Conservation (phyloP, 768 basidiomycete genomes). For the Daedalea quercina region DNA sequence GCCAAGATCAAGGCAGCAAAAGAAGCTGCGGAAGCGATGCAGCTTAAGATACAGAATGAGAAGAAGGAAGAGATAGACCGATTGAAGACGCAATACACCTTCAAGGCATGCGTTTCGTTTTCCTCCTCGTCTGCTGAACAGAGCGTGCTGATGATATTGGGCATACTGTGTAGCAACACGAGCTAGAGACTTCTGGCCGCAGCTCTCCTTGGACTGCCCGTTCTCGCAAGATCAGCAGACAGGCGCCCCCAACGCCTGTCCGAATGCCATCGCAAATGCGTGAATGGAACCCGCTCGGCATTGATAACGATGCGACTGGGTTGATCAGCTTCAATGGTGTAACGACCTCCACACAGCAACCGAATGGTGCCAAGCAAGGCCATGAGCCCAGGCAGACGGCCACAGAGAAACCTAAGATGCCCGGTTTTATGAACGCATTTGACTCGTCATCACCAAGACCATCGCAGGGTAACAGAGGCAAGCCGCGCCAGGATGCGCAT, state of each 20-base stretch:
- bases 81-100: constrained; percentile 58
- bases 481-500: constrained; percentile 6
- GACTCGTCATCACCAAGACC: constrained; percentile 4
- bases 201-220: constrained; percentile 42
- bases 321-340: constrained; percentile 22
- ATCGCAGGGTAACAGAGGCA: constrained; percentile 14
- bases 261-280: constrained; percentile 34
- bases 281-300: constrained; percentile 22
- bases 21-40: constrained; percentile 53
- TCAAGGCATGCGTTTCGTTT: constrained; percentile 44
- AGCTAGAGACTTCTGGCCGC: constrained; percentile 50
- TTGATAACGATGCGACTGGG: constrained; percentile 16
- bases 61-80: constrained; percentile 66
- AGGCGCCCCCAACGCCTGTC: constrained; percentile 34
- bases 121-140: no score
- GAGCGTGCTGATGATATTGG: neutral
- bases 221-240: constrained; percentile 31
- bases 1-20: constrained; percentile 51
- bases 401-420: constrained; percentile 16
- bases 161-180: constrained; percentile 47
- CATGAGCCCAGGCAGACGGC: constrained; percentile 4
- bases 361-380: neutral
- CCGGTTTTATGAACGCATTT: constrained; percentile 23
- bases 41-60: constrained; percentile 49
- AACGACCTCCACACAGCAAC: neutral